Conservation (phyloP, 306 rosid species). For the Cajanus cajan region DNA sequence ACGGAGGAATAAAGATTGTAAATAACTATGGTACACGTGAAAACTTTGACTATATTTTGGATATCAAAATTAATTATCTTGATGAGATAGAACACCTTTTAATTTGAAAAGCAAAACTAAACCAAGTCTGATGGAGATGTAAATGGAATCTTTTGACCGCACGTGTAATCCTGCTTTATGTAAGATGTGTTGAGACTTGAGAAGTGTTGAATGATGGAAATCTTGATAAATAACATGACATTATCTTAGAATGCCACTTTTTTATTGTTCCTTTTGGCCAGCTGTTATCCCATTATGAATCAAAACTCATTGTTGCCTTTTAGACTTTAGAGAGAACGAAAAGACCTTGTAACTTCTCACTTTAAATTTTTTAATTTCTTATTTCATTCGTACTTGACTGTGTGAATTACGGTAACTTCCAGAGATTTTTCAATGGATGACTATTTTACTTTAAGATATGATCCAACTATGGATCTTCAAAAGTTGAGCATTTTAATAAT, state of each 20-base stretch:
- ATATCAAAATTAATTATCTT: constrained; percentile 35
- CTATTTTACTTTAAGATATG: constrained; percentile 4
- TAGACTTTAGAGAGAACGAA: constrained; percentile 28
- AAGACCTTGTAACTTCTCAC: constrained; percentile 27
- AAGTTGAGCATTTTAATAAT: constrained; percentile 12
- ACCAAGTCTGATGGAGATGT: constrained; percentile 45
- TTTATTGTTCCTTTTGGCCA: constrained; percentile 33
- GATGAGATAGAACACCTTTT: constrained; percentile 28
- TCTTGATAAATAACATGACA: constrained; percentile 30
- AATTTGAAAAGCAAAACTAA: constrained; percentile 31
- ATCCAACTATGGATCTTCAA: constrained; percentile 26
- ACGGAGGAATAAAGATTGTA: constrained; percentile 54
- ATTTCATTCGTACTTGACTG: constrained; percentile 28
- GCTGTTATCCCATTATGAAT: constrained; percentile 27
- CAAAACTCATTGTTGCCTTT: constrained; percentile 10
- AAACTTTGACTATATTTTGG: constrained; percentile 41
- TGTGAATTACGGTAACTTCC: constrained; percentile 14
- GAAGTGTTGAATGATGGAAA: constrained; percentile 35
- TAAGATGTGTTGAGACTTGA: constrained; percentile 1
- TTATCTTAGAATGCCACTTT: constrained; percentile 24
- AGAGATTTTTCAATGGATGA: constrained; percentile 6
- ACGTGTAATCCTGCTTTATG: constrained; percentile 41
- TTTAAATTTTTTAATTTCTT: not conserved
- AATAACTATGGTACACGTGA: constrained; percentile 6
- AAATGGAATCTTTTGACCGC: constrained; percentile 50